phyloP scores from a whole-genome alignment of 176 grass and related monocot genomes.

The Zea luxurians region DNA sequence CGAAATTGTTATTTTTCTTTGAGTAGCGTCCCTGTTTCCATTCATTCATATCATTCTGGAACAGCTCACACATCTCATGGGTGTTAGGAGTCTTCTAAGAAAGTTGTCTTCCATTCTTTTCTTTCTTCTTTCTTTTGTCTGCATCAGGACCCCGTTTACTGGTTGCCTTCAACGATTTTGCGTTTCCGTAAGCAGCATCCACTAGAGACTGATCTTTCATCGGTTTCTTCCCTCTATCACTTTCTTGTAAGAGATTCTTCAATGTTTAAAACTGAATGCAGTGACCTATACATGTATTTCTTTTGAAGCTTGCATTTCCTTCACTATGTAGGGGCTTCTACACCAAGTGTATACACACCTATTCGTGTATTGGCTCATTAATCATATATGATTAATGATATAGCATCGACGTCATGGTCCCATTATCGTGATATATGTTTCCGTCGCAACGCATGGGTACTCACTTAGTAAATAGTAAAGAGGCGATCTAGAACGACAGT shows the following conservation, averaged over 20 bases:
- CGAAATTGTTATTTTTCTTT: constrained; percentile 51
- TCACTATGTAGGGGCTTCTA: background rate
- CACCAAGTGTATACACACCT: background rate
- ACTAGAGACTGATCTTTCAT: constrained; percentile 70
- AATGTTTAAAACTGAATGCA: constrained; percentile 29
- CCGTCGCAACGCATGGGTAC: too few species aligned
- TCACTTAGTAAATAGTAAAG: too few species aligned
- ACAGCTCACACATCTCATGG: constrained; percentile 84
- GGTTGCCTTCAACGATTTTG: constrained; percentile 69
- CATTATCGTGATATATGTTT: background rate
- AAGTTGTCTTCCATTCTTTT: constrained; percentile 52
- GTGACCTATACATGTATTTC: background rate
- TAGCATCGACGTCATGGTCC: background rate
- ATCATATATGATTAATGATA: background rate
- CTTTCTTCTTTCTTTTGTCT: constrained; percentile 50
- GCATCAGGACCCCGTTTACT: constrained; percentile 49
- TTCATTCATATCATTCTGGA: constrained; percentile 91
- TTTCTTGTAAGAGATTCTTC: constrained; percentile 37
- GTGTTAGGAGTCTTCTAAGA: constrained; percentile 49
- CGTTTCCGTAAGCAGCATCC: constrained; percentile 72
- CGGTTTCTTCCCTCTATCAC: constrained; percentile 44
- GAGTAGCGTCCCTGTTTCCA: constrained; percentile 60
- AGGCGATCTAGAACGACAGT: too few species aligned
- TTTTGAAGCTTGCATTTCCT: background rate
- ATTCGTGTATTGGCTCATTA: background rate